A percentile compares a stretch with the other conserved stretches of the same genome.
Evolutionary conservation across 2,329 filamentous ascomycete genomes (phyloP).

Genomic region (Cordyceps farinosa): DNA sequence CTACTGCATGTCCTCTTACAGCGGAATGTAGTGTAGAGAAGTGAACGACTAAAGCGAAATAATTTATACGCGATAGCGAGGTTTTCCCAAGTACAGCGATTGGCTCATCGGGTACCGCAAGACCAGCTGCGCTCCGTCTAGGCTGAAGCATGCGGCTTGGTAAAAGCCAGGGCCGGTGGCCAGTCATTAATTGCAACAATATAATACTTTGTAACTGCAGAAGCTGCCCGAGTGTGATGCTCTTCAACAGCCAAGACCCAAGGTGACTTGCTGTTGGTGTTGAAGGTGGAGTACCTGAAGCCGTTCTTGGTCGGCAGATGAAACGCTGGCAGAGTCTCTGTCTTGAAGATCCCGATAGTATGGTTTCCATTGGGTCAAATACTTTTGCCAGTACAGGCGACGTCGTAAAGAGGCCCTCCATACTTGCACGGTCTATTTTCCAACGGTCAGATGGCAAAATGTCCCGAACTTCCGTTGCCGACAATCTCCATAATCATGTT

Average conservation of each 20-base stretch:
- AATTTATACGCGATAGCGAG: too few species aligned
- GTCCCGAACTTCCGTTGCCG: slow-evolving; percentile 31
- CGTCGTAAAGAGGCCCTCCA: slow-evolving; percentile 43
- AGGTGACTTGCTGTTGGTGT: slow-evolving; percentile 33
- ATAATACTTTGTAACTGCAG: slow-evolving; percentile 28
- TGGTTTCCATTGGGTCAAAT: slow-evolving; percentile 45
- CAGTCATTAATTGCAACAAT: slow-evolving; percentile 32
- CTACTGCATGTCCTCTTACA: too few species aligned
- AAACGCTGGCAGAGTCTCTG: slow-evolving; percentile 32
- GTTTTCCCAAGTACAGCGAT: background rate
- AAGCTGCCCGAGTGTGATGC: slow-evolving; percentile 34
- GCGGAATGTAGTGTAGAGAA: too few species aligned
- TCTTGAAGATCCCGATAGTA: slow-evolving; percentile 41
- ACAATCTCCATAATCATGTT: slow-evolving; percentile 42
- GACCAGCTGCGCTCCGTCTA: slow-evolving; percentile 36
- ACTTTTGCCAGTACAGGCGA: slow-evolving; percentile 37
- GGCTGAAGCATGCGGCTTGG: slow-evolving; percentile 42
- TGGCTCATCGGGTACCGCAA: slow-evolving; percentile 41
- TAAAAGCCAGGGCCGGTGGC: slow-evolving; percentile 46
- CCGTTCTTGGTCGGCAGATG: slow-evolving; percentile 31
- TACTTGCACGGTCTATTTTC: slow-evolving; percentile 49
- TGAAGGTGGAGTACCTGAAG: slow-evolving; percentile 47
- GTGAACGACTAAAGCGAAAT: too few species aligned
- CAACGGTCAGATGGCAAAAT: slow-evolving; percentile 40
- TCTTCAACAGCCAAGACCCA: slow-evolving; percentile 51